Evolutionary conservation across 805 yeast species (phyloP).

Genomic region (Spencermartinsiella europaea): DNA sequence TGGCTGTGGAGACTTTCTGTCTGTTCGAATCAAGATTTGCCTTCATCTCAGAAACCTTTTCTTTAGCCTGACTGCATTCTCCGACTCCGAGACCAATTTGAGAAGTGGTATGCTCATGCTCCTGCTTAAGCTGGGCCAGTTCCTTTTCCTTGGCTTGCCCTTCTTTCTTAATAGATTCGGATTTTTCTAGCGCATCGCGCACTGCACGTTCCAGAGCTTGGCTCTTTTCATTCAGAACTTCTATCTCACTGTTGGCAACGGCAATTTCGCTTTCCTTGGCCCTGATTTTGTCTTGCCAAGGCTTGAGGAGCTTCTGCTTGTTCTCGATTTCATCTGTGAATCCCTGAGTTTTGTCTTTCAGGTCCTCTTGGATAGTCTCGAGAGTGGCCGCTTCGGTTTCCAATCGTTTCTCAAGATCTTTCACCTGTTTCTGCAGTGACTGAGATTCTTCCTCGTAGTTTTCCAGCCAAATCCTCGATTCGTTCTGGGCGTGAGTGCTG

Average conservation of each 20-base stretch:
- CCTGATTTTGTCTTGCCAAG: conserved; percentile 70
- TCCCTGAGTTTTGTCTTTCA: conserved; percentile 69
- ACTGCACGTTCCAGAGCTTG: conserved; percentile 42
- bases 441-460: conserved; percentile 42
- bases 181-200: conserved; percentile 38
- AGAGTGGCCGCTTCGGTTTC: conserved; percentile 51
- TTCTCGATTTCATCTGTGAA: conserved; percentile 60
- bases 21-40: conserved; percentile 48
- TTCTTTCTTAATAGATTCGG: conserved; percentile 42
- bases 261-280: conserved; percentile 59
- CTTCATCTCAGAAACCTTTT: conserved; percentile 50
- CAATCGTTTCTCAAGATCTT: conserved; percentile 41
- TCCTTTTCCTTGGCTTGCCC: conserved; percentile 48
- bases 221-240: conserved; percentile 48
- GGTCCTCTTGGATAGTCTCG: conserved; percentile 55
- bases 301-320: conserved; percentile 65
- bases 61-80: conserved; percentile 48
- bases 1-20: conserved; percentile 63
- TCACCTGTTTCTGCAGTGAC: conserved; percentile 42
- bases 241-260: conserved; percentile 61
- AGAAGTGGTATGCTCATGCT: conserved; percentile 43
- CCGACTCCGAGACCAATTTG: conserved; percentile 56
- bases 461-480: conserved; percentile 44
- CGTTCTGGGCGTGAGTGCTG: conserved; percentile 41
- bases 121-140: conserved; percentile 42